These are phyloP conservation scores for Xylaria telfairii DNA, from an alignment of 495 filamentous ascomycete genomes.

Conservation along the genomic window DNA sequence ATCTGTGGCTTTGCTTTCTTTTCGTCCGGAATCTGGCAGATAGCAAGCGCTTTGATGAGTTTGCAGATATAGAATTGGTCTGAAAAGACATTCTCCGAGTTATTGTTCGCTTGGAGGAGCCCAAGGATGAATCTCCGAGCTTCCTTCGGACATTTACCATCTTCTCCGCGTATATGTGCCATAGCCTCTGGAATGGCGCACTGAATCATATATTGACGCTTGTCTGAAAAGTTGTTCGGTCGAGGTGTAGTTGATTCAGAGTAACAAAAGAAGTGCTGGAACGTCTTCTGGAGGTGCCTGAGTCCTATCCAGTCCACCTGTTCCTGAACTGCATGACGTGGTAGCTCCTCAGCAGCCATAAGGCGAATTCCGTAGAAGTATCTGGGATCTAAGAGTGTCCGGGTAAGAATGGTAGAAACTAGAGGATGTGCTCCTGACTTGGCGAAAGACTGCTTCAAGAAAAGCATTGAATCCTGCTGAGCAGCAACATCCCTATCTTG, in stretches of 20 bases:
- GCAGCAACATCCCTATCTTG: conserved; percentile 97
- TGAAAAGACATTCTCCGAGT: conserved; percentile 83
- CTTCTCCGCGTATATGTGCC: conserved; percentile 74
- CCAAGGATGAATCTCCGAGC: conserved; percentile 84
- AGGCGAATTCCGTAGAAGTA: conserved; percentile 94
- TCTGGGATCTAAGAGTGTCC: conserved; percentile 86
- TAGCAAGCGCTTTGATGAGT: conserved; percentile 79
- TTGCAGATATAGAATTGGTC: conserved; percentile 86
- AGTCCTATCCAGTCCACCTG: conserved; percentile 78
- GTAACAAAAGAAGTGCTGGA: conserved; percentile 87
- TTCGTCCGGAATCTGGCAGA: conserved; percentile 69
- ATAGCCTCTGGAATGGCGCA: conserved; percentile 80
- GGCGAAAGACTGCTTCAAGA: conserved; percentile 40
- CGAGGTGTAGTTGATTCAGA: conserved; percentile 64
- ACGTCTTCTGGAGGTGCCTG: conserved; percentile 82
- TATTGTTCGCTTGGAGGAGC: conserved; percentile 90
- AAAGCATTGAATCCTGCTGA: conserved; percentile 76
- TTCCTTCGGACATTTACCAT: conserved; percentile 74
- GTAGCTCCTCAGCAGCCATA: conserved; percentile 76
- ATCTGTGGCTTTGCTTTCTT: conserved; percentile 53
- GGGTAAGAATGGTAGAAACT: conserved; percentile 81
- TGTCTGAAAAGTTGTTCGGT: conserved; percentile 89
- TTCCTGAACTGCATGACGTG: conserved; percentile 64
- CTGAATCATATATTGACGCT: conserved; percentile 80
- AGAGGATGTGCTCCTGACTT: conserved; percentile 65